Evolutionary conservation across 2,329 filamentous ascomycete species (phyloP), one percentile per base, ranked within the genome.

Genomic region (Blastomyces gilchristii): DNA sequence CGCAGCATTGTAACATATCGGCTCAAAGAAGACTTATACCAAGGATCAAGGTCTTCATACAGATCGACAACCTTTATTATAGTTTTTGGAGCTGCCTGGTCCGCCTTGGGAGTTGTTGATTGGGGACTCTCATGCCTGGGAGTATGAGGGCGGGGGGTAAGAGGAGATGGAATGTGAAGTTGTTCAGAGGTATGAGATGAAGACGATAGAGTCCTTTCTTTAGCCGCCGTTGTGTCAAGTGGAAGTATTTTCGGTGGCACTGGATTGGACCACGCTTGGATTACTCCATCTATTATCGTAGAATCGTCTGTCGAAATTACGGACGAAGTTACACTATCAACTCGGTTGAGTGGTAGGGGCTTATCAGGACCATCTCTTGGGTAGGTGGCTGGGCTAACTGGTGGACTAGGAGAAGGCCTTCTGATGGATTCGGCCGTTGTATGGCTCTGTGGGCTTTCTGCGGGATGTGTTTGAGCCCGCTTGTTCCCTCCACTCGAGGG

Each of bases 1-100:
- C 79, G 78, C 31, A 85, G 73, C 81, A 84, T 84, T 3, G 75
- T 73, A 39, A 82, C 78, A 67, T 80, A 85, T 52, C 82, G 76
- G 59, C 81, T 78, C 58, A 85, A 69, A 34, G 82, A 84, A 1
- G 81, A 80, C 66, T 78, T 80, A 66, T 80, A 84, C 80, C 82
- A 84, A 2, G 81, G 79, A 64, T 83, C 80, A n/a, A 85, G 73
- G 66, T 83, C 82, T 31, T 76, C 77, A 63, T 79, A 79, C 5
- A 80, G 79, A 66, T 83, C 78, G 60, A 75, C 63, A 62, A 76
- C 73, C 31, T 68, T 68, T 9, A 63, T 63, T 25, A 68, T 63
- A 18, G 66, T 59, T 16, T 64, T 63, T 22, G 59, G 43, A 8
- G 62, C 12, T 47, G 28, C 53, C 58, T 50, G 31, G 47, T 31